phyloP scores from a whole-genome alignment of 78 protist species.

The Dictyostelium intermedium region DNA sequence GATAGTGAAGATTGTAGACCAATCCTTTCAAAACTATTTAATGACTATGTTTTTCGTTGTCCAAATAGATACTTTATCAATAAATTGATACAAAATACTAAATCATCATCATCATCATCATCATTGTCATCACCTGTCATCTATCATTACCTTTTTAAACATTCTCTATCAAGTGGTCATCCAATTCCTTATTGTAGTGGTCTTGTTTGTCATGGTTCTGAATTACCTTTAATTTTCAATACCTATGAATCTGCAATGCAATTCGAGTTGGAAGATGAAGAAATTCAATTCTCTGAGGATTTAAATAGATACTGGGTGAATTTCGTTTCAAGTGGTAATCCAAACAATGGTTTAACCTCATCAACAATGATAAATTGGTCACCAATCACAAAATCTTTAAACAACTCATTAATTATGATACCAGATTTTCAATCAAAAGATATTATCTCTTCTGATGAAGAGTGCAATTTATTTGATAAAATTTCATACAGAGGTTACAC shows the following conservation, averaged over 20 bases:
- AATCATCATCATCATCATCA: too few species aligned
- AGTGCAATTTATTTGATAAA: background rate
- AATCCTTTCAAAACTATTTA: background rate
- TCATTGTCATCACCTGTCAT: background rate
- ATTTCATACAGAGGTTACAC: slow-evolving; percentile 2
- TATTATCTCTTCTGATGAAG: background rate
- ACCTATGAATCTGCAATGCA: background rate
- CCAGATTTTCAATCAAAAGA: background rate
- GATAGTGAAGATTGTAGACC: slow-evolving; percentile 28
- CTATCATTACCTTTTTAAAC: slow-evolving; percentile 35
- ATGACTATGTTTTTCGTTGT: slow-evolving; percentile 48
- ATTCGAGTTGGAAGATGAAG: background rate
- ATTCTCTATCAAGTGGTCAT: background rate
- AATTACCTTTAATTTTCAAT: slow-evolving; percentile 35
- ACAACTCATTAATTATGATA: background rate
- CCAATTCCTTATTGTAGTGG: background rate
- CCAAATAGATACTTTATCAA: background rate
- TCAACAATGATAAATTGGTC: background rate
- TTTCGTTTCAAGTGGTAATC: slow-evolving; percentile 14
- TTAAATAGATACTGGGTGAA: slow-evolving; percentile 38
- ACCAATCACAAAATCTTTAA: background rate
- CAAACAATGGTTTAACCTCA: slow-evolving; percentile 26
- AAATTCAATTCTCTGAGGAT: background rate
- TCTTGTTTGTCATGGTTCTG: slow-evolving; percentile 55
- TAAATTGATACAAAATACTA: background rate